These are phyloP conservation scores for Starmerella riodocensis DNA, from an alignment of 805 yeast genomes.

Conservation along the genomic window DNA sequence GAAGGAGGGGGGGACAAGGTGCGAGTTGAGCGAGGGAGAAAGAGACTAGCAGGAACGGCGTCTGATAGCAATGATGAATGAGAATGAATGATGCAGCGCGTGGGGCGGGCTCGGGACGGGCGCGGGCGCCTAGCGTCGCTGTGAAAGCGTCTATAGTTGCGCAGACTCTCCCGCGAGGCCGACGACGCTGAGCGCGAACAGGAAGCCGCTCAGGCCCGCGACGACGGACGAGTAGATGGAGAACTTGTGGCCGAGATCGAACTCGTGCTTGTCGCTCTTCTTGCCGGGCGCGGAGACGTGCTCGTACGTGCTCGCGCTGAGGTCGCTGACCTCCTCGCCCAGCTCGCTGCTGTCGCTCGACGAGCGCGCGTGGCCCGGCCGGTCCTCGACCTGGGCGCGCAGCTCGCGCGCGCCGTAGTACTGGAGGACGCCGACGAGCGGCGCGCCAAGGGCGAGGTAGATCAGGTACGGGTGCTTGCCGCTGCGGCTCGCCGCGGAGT, in stretches of 20 bases:
- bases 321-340: conserved; percentile 8
- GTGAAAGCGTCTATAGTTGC: conserved; percentile 1
- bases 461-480: conserved; percentile 28
- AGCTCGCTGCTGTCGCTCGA: no score
- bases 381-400: conserved; percentile 9
- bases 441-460: conserved; percentile 26
- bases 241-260: conserved; percentile 14
- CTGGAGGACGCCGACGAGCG: conserved; percentile 23
- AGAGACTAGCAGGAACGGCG: no score
- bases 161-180: conserved; percentile 22
- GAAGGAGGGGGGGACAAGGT: no score
- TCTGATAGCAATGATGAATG: no score
- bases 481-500: conserved; percentile 19
- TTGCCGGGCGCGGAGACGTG: conserved; percentile 9
- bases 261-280: background rate
- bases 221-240: conserved; percentile 19
- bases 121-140: no score
- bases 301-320: conserved; percentile 17
- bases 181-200: conserved; percentile 17
- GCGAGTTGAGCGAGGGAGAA: no score
- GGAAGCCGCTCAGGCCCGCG: conserved; percentile 19
- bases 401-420: conserved; percentile 21
- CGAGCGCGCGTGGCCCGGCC: background rate
- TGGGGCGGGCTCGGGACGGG: no score
- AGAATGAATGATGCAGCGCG: background rate